These are phyloP conservation scores for Trichoderma oligosporum DNA, from an alignment of 2,329 filamentous ascomycete species.

Conservation along the genomic window DNA sequence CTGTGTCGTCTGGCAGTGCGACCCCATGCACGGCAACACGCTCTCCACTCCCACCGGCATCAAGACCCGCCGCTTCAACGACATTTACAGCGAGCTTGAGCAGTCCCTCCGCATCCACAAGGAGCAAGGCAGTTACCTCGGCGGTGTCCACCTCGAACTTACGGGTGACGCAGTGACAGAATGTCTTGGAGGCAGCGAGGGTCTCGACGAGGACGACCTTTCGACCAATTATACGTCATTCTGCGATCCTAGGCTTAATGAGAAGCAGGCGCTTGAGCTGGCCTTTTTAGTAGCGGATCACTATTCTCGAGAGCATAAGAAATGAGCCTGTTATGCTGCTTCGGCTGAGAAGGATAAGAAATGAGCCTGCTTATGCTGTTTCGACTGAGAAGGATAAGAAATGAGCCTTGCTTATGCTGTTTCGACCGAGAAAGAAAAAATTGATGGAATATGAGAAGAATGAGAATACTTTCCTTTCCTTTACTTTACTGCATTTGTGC, in stretches of 20 bases:
- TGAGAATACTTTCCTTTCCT: too few relatives aligned
- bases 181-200: constrained; percentile 86
- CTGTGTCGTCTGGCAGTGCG: constrained; percentile 90
- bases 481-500: too few relatives aligned
- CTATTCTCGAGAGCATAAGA: constrained; percentile 45
- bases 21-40: constrained; percentile 94
- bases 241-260: constrained; percentile 91
- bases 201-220: constrained; percentile 81
- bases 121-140: constrained; percentile 77
- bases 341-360: too few relatives aligned
- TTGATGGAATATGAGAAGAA: too few relatives aligned
- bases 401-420: too few relatives aligned
- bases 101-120: constrained; percentile 82
- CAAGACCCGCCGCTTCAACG: constrained; percentile 88
- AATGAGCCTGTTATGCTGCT: too few relatives aligned
- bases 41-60: constrained; percentile 67
- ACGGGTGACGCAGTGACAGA: constrained; percentile 96
- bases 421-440: too few relatives aligned
- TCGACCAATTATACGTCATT: constrained; percentile 91
- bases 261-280: constrained; percentile 94
- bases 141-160: constrained; percentile 90
- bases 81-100: constrained; percentile 83
- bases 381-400: too few relatives aligned
- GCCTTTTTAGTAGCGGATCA: constrained; percentile 90
- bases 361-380: too few relatives aligned